Evolutionary conservation across 2,329 filamentous ascomycete species (phyloP).

Genomic region (Hymenoscyphus scutula): DNA sequence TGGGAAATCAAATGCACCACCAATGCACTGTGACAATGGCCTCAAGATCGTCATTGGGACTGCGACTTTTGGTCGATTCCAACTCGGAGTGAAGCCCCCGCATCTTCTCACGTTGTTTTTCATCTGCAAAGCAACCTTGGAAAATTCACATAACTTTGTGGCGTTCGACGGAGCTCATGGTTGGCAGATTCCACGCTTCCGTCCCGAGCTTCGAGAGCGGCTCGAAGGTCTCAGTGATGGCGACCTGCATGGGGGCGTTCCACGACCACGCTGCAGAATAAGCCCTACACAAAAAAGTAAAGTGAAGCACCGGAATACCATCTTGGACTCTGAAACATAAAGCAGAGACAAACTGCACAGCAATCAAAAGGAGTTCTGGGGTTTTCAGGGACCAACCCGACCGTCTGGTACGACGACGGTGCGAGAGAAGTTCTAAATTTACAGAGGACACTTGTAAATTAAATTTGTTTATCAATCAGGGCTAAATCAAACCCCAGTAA

Average conservation of each 20-base stretch:
- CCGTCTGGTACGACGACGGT: not conserved
- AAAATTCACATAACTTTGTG: not conserved
- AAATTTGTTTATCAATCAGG: not conserved
- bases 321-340: not conserved
- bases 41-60: not conserved
- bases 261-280: not conserved
- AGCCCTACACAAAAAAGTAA: not conserved
- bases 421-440: not conserved
- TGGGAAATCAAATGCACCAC: not conserved
- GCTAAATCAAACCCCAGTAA: not conserved
- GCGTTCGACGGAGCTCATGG: not conserved
- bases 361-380: not conserved
- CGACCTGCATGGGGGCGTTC: not conserved
- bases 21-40: not conserved
- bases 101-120: not conserved
- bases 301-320: not conserved
- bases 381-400: constrained; percentile 1
- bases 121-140: not conserved
- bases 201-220: constrained; percentile 1
- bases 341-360: not conserved
- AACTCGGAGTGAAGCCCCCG: not conserved
- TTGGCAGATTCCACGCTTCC: not conserved
- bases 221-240: not conserved
- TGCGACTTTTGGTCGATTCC: not conserved
- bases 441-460: not conserved